Evolutionary conservation across 2,329 filamentous ascomycete genomes (phyloP), one percentile per base, ranked within the genome.

Genomic region (Tolypocladium guangdongense): DNA sequence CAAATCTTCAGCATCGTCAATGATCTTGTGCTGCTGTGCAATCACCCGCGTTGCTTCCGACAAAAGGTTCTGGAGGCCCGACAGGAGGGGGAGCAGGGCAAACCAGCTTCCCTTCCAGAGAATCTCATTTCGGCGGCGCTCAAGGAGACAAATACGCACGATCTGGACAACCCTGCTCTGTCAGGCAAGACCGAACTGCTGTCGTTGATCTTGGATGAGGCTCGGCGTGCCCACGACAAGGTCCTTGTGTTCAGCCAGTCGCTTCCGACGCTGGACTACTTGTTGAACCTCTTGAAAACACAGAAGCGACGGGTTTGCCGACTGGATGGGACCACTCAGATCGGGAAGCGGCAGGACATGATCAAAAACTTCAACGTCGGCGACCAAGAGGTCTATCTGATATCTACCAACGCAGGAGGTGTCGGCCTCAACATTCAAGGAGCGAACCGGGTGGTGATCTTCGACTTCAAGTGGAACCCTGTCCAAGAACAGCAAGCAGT

Each of bases 381-480:
- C 0, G 57, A 68, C 2, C 66, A 70, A 1, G 76, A 83, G 27
- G 75, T 95, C 0, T 88, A 88, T 63, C 72, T 96, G 2, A 90
- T 96, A 54, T 95, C 90, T 0, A 96, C 90, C 1, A 83, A 70
- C 55, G 89, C 91, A 10, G 91, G 90, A 24, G 89, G 90, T 0
- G 72, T 90, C 1, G 91, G 91, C 0, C 74, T 96, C 50, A 96
- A 96, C 56, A 86, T 96, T 14, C 81, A 82, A 41, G 84, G 86
- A 1, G 91, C 91, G 1, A 96, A 90, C 64, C 82, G 91, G 22
- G 88, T 96, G 1, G 79, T 96, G 22, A 86, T 96, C 22, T 87
- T 95, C 53, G 91, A 96, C 65, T 89, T 87, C 63, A 76, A 78
- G 56, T 96, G 84, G 71, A 93, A 91, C 58, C 91, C 91, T 0